Evolutionary conservation across 139 green algal species (phyloP).

Genomic region (Closterium sp.): DNA sequence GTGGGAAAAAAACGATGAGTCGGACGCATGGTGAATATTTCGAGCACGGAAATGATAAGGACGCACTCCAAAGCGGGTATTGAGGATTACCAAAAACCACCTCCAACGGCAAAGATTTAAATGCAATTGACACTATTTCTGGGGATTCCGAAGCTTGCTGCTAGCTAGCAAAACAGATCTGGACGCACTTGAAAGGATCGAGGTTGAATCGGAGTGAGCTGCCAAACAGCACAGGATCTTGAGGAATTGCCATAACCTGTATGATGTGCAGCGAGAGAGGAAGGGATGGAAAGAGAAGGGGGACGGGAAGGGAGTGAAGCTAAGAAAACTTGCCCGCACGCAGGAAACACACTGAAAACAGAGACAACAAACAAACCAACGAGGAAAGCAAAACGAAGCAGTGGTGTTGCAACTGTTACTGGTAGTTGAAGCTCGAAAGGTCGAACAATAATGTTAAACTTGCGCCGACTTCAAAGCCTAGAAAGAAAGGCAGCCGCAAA

Average conservation of each 20-base stretch:
- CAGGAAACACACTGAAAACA: no score
- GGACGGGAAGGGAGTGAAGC: neutral
- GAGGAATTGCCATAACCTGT: conserved; percentile 67
- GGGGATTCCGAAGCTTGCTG: no score
- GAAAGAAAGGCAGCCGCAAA: neutral
- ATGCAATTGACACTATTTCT: neutral
- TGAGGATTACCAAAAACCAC: neutral
- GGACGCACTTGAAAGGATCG: conserved; percentile 76
- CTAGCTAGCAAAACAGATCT: neutral
- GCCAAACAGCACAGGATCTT: conserved; percentile 92
- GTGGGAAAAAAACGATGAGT: no score
- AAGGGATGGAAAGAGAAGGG: neutral
- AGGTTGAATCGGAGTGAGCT: conserved; percentile 87
- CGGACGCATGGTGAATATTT: no score
- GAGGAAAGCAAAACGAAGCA: no score
- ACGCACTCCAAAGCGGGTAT: neutral
- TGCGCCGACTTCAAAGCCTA: no score
- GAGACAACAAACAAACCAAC: no score
- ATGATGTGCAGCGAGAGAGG: neutral
- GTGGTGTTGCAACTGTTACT: no score
- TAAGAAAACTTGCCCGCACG: no score
- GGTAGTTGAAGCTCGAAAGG: no score
- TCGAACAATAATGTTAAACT: no score
- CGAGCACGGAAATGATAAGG: neutral
- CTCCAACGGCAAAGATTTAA: neutral